Conservation (phyloP, 192 early-diverging fungal genomes). For the Backusella mclennaniae region DNA sequence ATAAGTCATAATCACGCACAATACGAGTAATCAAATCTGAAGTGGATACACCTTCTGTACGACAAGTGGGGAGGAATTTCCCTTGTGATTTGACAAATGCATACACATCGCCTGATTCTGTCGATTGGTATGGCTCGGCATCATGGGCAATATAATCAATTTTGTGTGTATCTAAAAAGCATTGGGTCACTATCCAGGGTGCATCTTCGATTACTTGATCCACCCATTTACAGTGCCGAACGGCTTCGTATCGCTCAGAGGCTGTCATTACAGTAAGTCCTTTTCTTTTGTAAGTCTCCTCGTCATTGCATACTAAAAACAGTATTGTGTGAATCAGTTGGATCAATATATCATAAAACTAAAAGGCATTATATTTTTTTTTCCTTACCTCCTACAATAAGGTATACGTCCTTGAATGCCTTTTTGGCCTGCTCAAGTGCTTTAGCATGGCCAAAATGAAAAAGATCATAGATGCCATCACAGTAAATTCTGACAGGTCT, state of each 20-base stretch:
- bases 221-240: slow-evolving; percentile 77
- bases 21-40: slow-evolving; percentile 80
- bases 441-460: slow-evolving; percentile 81
- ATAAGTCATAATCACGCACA: slow-evolving; percentile 77
- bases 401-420: slow-evolving; percentile 68
- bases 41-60: slow-evolving; percentile 78
- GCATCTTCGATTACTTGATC: slow-evolving; percentile 70
- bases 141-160: slow-evolving; percentile 82
- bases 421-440: slow-evolving; percentile 85
- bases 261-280: slow-evolving; percentile 74
- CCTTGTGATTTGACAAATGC: slow-evolving; percentile 73
- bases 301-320: slow-evolving; percentile 60
- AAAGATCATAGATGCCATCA: slow-evolving; percentile 86
- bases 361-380: background rate
- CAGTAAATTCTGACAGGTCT: slow-evolving; percentile 78
- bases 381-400: slow-evolving; percentile 66
- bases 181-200: slow-evolving; percentile 69
- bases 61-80: slow-evolving; percentile 56
- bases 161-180: slow-evolving; percentile 64
- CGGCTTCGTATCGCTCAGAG: slow-evolving; percentile 66
- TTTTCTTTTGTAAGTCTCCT: slow-evolving; percentile 64
- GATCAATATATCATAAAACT: background rate
- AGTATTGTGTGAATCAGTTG: background rate
- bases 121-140: slow-evolving; percentile 68
- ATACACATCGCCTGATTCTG: slow-evolving; percentile 67